Conservation (phyloP, 2,329 filamentous ascomycete species). For the Lachnellula suecica region DNA sequence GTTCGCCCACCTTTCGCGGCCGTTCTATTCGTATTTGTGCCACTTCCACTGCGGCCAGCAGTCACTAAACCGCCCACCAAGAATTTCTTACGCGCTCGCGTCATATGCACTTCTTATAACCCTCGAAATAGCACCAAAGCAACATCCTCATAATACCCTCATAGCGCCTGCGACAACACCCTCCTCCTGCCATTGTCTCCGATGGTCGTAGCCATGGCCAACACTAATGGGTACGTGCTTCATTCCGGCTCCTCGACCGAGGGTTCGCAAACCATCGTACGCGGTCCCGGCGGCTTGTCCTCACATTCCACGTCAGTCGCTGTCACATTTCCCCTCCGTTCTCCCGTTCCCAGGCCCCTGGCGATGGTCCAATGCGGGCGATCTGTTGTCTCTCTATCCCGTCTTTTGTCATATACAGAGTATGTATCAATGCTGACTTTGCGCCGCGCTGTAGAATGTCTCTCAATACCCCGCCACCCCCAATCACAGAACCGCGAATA, state of each 20-base stretch:
- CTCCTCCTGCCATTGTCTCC: too few species aligned
- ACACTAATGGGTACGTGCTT: conserved; percentile 31
- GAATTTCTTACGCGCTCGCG: neutral
- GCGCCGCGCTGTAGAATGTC: conserved; percentile 17
- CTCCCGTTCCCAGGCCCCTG: neutral
- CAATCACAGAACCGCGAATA: conserved; percentile 3
- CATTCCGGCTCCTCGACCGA: conserved; percentile 2
- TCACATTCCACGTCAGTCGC: conserved; percentile 1
- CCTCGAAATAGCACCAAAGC: too few species aligned
- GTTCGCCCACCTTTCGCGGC: neutral
- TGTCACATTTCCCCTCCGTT: conserved; percentile 2
- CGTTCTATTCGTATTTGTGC: neutral
- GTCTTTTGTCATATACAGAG: neutral
- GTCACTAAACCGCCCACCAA: neutral
- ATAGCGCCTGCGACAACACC: too few species aligned
- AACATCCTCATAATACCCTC: too few species aligned
- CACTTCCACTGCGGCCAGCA: neutral
- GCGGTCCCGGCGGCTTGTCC: neutral
- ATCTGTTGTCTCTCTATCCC: too few species aligned
- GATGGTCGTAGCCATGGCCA: conserved; percentile 31
- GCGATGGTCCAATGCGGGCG: too few species aligned
- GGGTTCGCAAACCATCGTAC: neutral
- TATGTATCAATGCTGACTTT: conserved; percentile 15
- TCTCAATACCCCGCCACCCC: conserved; percentile 15
- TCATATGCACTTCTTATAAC: neutral